A percentile compares a stretch with the other conserved stretches of the same genome.
Conservation (phyloP, 257 asterid genomes). For the Anisodus tanguticus region DNA sequence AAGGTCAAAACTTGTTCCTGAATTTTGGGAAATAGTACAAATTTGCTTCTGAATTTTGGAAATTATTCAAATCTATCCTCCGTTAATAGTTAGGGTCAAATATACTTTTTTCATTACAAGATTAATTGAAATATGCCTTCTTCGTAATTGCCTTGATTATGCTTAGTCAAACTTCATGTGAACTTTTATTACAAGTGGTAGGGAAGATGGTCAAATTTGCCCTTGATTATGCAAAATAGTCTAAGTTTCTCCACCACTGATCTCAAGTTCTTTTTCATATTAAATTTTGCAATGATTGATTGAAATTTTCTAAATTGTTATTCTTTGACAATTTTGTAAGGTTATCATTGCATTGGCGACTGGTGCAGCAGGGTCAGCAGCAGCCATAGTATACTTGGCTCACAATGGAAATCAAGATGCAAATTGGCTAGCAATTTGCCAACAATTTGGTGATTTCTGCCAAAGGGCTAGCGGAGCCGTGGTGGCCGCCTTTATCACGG, state of each 20-base stretch:
- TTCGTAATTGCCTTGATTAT: not conserved
- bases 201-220: too few species aligned
- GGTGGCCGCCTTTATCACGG: slow-evolving; percentile 53
- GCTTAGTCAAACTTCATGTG: not conserved
- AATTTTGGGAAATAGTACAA: too few species aligned
- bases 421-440: slow-evolving; percentile 74
- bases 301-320: slow-evolving; percentile 8
- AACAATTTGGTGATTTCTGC: slow-evolving; percentile 65
- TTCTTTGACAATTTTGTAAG: slow-evolving; percentile 37
- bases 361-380: slow-evolving; percentile 60
- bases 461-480: slow-evolving; percentile 56
- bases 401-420: slow-evolving; percentile 65
- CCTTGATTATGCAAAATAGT: too few species aligned
- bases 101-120: not conserved
- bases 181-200: not conserved
- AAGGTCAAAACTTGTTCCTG: too few species aligned
- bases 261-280: not conserved
- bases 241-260: not conserved
- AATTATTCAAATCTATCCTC: too few species aligned
- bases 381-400: slow-evolving; percentile 77
- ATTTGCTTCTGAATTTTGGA: too few species aligned
- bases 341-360: slow-evolving; percentile 56
- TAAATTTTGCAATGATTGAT: not conserved
- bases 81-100: not conserved
- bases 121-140: not conserved